Percentiles rank a stretch among this genome's conserved stretches.
Conservation (phyloP, 768 basidiomycete genomes). For the Chiua virens region DNA sequence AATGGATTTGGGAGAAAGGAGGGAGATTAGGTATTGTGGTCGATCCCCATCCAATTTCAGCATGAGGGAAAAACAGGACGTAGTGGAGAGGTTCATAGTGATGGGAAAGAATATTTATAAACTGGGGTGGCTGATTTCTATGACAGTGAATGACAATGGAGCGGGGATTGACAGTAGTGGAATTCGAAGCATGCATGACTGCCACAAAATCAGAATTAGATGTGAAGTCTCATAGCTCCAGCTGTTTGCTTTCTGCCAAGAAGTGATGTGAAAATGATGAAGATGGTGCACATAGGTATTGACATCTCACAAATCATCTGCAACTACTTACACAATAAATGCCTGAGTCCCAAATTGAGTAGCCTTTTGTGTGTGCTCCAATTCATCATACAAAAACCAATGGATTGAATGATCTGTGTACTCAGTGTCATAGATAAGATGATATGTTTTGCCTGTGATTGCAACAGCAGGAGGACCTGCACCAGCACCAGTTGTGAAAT, state of each 20-base stretch:
- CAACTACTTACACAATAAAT: not conserved
- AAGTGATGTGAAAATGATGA: not conserved
- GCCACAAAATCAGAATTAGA: not conserved
- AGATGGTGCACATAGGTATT: not conserved
- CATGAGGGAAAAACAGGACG: constrained; percentile 30
- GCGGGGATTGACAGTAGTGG: not conserved
- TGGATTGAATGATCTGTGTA: not conserved
- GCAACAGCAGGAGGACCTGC: not conserved
- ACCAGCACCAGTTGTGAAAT: not conserved
- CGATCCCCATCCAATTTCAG: constrained; percentile 35
- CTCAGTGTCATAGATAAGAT: not conserved
- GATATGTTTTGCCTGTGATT: not conserved
- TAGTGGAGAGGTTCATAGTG: constrained; percentile 24
- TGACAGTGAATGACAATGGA: not conserved
- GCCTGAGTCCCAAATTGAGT: not conserved
- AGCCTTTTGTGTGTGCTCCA: not conserved
- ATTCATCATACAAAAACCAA: not conserved
- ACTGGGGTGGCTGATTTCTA: not conserved
- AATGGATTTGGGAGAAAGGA: constrained; percentile 33
- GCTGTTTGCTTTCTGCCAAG: too few species aligned
- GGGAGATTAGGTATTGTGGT: not conserved
- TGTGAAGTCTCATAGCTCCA: not conserved
- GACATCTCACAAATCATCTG: not conserved
- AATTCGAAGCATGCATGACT: not conserved
- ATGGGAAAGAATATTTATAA: not conserved